These are phyloP conservation scores for Myriosclerotinia scirpicola DNA, from an alignment of 2,329 filamentous ascomycete genomes.

Conservation along the genomic window DNA sequence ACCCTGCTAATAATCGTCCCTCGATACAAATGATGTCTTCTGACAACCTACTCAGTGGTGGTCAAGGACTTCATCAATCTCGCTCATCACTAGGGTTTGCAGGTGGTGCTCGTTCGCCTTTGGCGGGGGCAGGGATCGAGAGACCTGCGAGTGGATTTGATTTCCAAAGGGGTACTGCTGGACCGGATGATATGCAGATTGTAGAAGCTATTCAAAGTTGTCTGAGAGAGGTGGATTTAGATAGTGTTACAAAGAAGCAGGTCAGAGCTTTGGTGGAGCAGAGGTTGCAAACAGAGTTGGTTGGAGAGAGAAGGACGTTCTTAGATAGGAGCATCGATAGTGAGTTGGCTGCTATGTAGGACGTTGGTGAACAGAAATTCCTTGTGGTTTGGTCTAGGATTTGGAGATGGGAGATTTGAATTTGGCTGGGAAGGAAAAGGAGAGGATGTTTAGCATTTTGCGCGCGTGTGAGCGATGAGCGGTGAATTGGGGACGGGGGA, in stretches of 20 bases:
- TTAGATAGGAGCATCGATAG: constrained; percentile 91
- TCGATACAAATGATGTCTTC: constrained; percentile 53
- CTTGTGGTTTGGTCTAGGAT: not conserved
- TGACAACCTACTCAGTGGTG: constrained; percentile 41
- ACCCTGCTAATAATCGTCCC: constrained; percentile 54
- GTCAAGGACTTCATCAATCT: constrained; percentile 44
- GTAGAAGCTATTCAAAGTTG: constrained; percentile 81
- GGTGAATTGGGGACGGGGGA: not conserved
- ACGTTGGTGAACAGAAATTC: not conserved
- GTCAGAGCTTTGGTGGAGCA: constrained; percentile 89
- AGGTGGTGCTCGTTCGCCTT: constrained; percentile 49
- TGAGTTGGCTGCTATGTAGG: constrained; percentile 88
- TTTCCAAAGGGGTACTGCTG: constrained; percentile 57
- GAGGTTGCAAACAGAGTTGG: constrained; percentile 83
- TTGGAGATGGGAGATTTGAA: not conserved
- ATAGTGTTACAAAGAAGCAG: constrained; percentile 99
- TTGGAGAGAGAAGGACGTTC: constrained; percentile 82
- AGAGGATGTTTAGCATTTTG: not conserved
- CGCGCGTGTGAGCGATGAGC: constrained; percentile 7
- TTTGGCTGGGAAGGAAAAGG: not conserved
- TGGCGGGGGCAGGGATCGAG: constrained; percentile 43
- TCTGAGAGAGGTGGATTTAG: constrained; percentile 84
- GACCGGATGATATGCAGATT: constrained; percentile 78
- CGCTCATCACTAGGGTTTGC: constrained; percentile 43
- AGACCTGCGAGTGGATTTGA: constrained; percentile 58